Evolutionary conservation across 345 rosid genomes (phyloP).

Genomic region (Raphanus sativus): DNA sequence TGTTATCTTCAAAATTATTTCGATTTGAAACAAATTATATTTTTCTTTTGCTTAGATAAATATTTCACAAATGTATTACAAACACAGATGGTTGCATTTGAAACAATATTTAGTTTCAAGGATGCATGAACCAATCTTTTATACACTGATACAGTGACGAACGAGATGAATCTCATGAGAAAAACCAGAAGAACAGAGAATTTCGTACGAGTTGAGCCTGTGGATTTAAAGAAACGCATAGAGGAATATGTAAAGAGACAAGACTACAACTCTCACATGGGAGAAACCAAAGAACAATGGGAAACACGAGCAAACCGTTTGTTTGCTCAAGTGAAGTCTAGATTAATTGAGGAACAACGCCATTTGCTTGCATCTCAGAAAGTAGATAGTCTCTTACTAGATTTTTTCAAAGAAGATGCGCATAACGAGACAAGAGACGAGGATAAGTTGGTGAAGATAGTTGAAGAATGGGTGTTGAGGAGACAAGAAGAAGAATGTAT

Average conservation of each 20-base stretch:
- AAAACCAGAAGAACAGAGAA: slow-evolving; percentile 29
- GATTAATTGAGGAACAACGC: slow-evolving; percentile 2
- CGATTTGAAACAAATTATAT: too few relatives aligned
- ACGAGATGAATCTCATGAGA: slow-evolving; percentile 36
- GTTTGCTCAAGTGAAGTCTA: slow-evolving; percentile 30
- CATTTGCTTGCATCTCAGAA: not conserved
- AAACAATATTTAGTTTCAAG: too few relatives aligned
- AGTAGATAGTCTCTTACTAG: slow-evolving; percentile 41
- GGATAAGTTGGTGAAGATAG: slow-evolving; percentile 35
- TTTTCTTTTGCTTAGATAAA: too few relatives aligned
- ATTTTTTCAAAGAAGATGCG: slow-evolving; percentile 47
- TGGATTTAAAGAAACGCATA: slow-evolving; percentile 60
- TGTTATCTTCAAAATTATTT: too few relatives aligned
- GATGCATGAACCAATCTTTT: not conserved
- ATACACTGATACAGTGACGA: slow-evolving; percentile 31
- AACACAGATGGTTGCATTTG: too few relatives aligned
- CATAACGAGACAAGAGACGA: slow-evolving; percentile 28
- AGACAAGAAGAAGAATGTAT: slow-evolving; percentile 31
- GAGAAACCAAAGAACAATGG: slow-evolving; percentile 4
- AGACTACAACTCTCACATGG: not conserved
- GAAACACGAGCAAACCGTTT: slow-evolving; percentile 29
- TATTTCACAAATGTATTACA: not conserved
- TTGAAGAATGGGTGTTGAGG: slow-evolving; percentile 58
- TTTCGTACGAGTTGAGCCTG: slow-evolving; percentile 43
- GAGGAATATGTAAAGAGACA: slow-evolving; percentile 30